These are phyloP conservation scores for Allomyces javanicus DNA, from an alignment of 192 early-diverging fungal species.

Conservation along the genomic window DNA sequence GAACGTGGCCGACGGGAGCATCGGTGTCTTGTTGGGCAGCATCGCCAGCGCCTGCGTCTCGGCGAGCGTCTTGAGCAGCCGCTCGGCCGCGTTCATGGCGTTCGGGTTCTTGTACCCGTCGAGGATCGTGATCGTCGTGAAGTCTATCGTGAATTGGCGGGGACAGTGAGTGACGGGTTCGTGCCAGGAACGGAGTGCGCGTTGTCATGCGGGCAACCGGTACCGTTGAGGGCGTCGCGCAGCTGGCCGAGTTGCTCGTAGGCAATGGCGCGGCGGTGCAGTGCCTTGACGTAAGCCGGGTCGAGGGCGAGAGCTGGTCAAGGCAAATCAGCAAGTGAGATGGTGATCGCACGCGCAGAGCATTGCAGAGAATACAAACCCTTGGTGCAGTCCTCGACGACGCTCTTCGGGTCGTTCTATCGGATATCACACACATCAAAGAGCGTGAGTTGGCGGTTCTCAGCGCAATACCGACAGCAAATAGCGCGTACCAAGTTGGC, in stretches of 20 bases:
- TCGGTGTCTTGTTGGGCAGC: conserved; percentile 18
- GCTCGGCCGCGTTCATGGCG: conserved; percentile 61
- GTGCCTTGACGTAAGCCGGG: conserved; percentile 72
- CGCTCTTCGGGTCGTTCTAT: conserved; percentile 39
- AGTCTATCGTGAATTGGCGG: conserved; percentile 28
- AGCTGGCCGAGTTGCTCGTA: conserved; percentile 28
- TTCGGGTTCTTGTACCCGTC: conserved; percentile 81
- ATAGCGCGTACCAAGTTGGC: conserved; percentile 27
- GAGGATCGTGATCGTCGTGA: conserved; percentile 77
- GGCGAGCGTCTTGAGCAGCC: conserved; percentile 66
- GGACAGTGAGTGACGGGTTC: not conserved
- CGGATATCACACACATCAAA: no score
- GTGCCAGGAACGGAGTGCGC: conserved; percentile 1
- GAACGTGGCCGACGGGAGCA: conserved; percentile 77
- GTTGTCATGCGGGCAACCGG: not conserved
- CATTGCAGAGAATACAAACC: conserved; percentile 3
- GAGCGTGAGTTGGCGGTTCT: no score
- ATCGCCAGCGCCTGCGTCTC: conserved; percentile 56
- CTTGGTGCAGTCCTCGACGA: conserved; percentile 66
- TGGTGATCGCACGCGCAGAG: no score
- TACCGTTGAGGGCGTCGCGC: conserved; percentile 33
- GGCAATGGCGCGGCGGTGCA: conserved; percentile 48
- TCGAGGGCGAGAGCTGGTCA: conserved; percentile 49
- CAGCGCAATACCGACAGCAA: not conserved
- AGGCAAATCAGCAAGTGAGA: no score